Evolutionary conservation across 495 filamentous ascomycete genomes (phyloP).

Genomic region (Hyaloscypha variabilis): DNA sequence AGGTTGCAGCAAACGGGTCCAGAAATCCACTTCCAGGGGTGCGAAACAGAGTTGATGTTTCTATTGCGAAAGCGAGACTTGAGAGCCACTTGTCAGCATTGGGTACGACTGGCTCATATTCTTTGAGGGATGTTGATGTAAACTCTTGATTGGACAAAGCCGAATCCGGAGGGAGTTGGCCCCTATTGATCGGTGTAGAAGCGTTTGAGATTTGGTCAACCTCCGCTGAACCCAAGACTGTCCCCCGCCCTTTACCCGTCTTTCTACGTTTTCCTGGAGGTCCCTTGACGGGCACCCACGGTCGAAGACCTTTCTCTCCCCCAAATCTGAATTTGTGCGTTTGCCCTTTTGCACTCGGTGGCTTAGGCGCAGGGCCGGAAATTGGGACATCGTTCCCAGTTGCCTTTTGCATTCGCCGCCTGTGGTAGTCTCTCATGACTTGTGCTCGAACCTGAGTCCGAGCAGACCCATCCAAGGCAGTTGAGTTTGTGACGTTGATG

Average conservation of each 20-base stretch:
- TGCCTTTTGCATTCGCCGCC: slow-evolving; percentile 10
- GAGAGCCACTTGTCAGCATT: slow-evolving; percentile 11
- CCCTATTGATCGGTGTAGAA: neutral
- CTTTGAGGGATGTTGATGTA: neutral
- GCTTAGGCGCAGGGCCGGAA: neutral
- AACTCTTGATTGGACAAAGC: neutral
- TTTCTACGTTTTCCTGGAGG: neutral
- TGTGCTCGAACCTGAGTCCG: slow-evolving; percentile 18
- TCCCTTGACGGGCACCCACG: slow-evolving; percentile 15
- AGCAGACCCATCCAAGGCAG: slow-evolving; percentile 3
- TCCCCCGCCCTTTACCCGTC: neutral
- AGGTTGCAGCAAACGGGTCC: slow-evolving; percentile 16
- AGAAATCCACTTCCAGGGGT: neutral
- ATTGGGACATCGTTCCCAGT: neutral
- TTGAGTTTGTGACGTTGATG: slow-evolving; percentile 15
- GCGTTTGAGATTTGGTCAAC: neutral
- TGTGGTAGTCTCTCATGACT: slow-evolving; percentile 16
- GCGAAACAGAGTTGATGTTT: slow-evolving; percentile 2
- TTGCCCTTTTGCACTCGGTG: slow-evolving; percentile 11
- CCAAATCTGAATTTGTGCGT: slow-evolving; percentile 20
- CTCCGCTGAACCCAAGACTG: neutral
- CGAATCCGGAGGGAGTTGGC: neutral
- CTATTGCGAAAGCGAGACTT: neutral
- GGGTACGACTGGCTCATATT: neutral
- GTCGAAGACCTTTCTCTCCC: slow-evolving; percentile 3